phyloP scores from a whole-genome alignment of 441 rosid species.

The Brassica balearica region DNA sequence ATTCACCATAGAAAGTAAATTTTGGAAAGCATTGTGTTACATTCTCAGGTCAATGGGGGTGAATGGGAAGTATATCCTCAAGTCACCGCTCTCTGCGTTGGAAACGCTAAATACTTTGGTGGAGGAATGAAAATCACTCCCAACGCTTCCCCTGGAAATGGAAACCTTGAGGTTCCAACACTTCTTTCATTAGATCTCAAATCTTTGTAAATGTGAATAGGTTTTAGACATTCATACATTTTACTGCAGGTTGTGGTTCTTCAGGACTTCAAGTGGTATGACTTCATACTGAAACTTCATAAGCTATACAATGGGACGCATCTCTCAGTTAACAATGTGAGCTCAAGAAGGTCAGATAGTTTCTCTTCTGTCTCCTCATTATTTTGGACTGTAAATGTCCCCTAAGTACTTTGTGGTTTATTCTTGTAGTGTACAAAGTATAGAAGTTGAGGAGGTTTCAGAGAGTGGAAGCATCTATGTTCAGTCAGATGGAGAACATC shows the following conservation, averaged over 20 bases:
- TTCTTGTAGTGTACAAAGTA: constrained; percentile 67
- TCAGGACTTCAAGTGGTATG: constrained; percentile 94
- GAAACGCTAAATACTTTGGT: constrained; percentile 94
- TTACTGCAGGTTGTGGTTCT: constrained; percentile 78
- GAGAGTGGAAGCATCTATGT: constrained; percentile 65
- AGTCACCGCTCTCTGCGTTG: constrained; percentile 91
- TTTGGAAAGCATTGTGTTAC: constrained; percentile 14
- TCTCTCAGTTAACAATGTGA: constrained; percentile 71
- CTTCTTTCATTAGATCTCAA: neutral
- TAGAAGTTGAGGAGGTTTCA: constrained; percentile 81
- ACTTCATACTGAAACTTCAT: constrained; percentile 77
- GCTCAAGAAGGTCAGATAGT: constrained; percentile 64
- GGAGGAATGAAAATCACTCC: constrained; percentile 99
- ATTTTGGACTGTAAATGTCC: neutral
- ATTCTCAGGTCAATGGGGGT: constrained; percentile 70
- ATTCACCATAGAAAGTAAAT: neutral
- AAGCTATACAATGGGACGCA: constrained; percentile 88
- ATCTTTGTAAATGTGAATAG: neutral
- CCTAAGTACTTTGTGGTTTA: neutral
- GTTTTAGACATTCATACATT: neutral
- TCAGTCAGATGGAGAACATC: constrained; percentile 96
- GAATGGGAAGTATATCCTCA: constrained; percentile 81
- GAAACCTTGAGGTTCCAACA: constrained; percentile 53
- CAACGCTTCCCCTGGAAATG: constrained; percentile 79
- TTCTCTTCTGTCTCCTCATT: neutral